phyloP scores from a whole-genome alignment of 2,329 filamentous ascomycete species.

The Dothiorella sarmentorum region DNA sequence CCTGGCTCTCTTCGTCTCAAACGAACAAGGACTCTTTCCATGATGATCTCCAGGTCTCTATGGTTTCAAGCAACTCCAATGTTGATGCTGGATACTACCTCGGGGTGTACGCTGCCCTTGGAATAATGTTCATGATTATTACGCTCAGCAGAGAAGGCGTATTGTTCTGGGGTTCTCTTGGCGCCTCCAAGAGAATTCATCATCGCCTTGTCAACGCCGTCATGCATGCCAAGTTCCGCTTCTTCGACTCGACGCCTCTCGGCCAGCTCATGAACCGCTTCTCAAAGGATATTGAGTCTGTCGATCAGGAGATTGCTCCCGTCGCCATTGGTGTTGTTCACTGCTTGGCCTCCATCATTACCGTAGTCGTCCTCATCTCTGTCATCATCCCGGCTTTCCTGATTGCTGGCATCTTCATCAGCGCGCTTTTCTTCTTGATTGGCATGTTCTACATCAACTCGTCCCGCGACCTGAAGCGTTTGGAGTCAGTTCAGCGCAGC shows the following conservation, averaged over 20 bases:
- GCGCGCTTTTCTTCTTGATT: slow-evolving; percentile 74
- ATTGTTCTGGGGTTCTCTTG: slow-evolving; percentile 87
- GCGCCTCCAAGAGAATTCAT: slow-evolving; percentile 83
- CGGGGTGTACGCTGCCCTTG: slow-evolving; percentile 75
- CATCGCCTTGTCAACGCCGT: slow-evolving; percentile 72
- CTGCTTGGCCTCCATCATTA: slow-evolving; percentile 66
- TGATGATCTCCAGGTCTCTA: slow-evolving; percentile 30
- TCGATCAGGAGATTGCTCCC: slow-evolving; percentile 94
- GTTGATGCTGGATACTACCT: slow-evolving; percentile 86
- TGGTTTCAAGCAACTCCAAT: slow-evolving; percentile 43
- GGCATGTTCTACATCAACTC: slow-evolving; percentile 85
- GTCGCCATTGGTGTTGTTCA: slow-evolving; percentile 76
- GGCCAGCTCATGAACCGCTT: slow-evolving; percentile 98
- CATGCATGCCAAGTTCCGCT: slow-evolving; percentile 88
- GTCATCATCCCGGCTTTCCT: slow-evolving; percentile 88
- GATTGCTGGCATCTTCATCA: slow-evolving; percentile 82
- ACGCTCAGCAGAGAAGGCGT: slow-evolving; percentile 81
- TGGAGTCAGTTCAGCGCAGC: slow-evolving; percentile 91
- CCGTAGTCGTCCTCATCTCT: slow-evolving; percentile 84
- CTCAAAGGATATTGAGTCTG: slow-evolving; percentile 91
- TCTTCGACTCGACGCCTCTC: slow-evolving; percentile 94
- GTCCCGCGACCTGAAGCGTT: slow-evolving; percentile 90
- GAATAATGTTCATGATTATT: slow-evolving; percentile 71
- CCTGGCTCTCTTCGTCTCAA: slow-evolving; percentile 25
- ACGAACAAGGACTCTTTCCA: slow-evolving; percentile 20